Evolutionary conservation across 2,329 filamentous ascomycete genomes (phyloP).

Genomic region (Epichloe hybrida): DNA sequence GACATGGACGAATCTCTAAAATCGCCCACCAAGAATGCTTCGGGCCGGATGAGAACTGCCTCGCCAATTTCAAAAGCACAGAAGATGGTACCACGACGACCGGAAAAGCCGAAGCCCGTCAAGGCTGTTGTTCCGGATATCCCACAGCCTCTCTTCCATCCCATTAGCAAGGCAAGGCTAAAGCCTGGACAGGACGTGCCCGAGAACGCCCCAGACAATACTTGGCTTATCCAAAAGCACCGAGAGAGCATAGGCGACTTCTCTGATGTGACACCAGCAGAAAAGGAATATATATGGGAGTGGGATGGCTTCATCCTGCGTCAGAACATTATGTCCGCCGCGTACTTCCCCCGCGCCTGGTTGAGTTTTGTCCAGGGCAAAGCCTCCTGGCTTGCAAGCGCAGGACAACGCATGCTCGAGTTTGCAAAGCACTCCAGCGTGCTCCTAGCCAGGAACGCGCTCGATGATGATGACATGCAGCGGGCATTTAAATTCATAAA

Average conservation of each 20-base stretch:
- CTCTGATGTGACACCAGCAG: conserved; percentile 37
- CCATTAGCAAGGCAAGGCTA: conserved; percentile 39
- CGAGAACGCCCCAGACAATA: conserved; percentile 29
- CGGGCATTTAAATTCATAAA: conserved; percentile 31
- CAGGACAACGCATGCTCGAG: conserved; percentile 34
- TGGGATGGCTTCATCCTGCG: conserved; percentile 44
- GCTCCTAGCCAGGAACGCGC: conserved; percentile 33
- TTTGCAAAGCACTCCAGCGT: conserved; percentile 41
- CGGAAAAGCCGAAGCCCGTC: conserved; percentile 8
- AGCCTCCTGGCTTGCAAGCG: conserved; percentile 36
- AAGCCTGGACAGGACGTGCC: conserved; percentile 35
- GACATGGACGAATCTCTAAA: conserved; percentile 15
- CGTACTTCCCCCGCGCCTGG: conserved; percentile 40
- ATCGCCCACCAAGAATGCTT: conserved; percentile 11
- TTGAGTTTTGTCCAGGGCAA: conserved; percentile 37
- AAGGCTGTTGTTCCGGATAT: conserved; percentile 34
- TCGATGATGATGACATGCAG: conserved; percentile 30
- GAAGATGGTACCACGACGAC: conserved; percentile 5
- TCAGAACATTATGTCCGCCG: conserved; percentile 36
- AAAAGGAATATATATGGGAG: conserved; percentile 45
- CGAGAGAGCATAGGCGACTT: conserved; percentile 44
- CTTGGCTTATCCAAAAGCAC: conserved; percentile 46
- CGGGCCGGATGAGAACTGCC: conserved; percentile 12
- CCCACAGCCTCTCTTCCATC: conserved; percentile 41
- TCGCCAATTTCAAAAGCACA: conserved; percentile 10